A percentile compares a stretch with the other conserved stretches of the same genome.
These are phyloP conservation scores for Alternaria sp. DNA, from an alignment of 2,329 filamentous ascomycete species.

Conservation along the genomic window DNA sequence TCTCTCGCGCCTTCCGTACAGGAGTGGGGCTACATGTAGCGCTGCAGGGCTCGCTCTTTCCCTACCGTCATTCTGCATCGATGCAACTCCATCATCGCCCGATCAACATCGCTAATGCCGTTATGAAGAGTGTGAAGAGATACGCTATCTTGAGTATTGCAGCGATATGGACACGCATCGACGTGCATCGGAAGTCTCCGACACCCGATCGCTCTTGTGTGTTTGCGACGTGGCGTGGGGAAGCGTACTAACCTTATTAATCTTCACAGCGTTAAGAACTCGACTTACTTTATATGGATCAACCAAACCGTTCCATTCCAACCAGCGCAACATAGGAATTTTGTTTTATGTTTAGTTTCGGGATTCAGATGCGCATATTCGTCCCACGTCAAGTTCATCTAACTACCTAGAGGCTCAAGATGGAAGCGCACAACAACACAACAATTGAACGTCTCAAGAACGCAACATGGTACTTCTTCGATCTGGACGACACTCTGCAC, in stretches of 20 bases:
- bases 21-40: background rate
- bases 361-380: background rate
- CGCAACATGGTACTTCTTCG: conserved; percentile 54
- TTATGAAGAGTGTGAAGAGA: background rate
- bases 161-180: no score
- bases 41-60: background rate
- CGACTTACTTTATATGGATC: background rate
- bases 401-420: background rate
- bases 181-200: background rate
- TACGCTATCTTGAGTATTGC: background rate
- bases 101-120: background rate
- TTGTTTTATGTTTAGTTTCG: background rate
- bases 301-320: background rate
- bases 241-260: background rate
- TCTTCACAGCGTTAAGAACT: background rate
- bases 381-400: background rate
- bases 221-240: background rate
- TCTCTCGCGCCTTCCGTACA: background rate
- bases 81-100: background rate
- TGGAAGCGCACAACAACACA: background rate
- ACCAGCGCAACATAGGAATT: no score
- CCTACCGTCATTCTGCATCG: background rate
- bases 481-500: conserved; percentile 59
- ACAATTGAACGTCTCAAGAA: background rate
- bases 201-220: background rate